Percentiles rank a stretch among this genome's conserved stretches.
phyloP scores from a whole-genome alignment of 768 basidiomycete species.

The Lactarius pseudohatsudake region DNA sequence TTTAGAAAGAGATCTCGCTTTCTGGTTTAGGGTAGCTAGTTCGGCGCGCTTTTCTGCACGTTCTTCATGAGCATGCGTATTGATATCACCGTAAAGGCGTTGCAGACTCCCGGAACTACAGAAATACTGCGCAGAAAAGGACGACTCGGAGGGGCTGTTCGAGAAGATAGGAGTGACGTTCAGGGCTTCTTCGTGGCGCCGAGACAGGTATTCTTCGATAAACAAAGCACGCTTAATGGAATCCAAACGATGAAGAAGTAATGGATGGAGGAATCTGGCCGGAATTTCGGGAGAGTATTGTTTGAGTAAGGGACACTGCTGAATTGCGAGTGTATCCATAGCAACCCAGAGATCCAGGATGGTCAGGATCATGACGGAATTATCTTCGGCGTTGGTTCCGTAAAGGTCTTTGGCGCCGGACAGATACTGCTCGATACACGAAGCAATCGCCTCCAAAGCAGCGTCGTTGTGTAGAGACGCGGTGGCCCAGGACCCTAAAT shows the following conservation, averaged over 20 bases:
- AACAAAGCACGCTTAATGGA: slow-evolving; percentile 4
- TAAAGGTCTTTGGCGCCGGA: slow-evolving; percentile 4
- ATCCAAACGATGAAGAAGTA: slow-evolving; percentile 40
- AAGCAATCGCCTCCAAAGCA: slow-evolving; percentile 9
- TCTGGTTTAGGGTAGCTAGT: background rate
- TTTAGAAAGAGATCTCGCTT: background rate
- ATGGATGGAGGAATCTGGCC: slow-evolving; percentile 38
- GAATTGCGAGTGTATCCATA: slow-evolving; percentile 41
- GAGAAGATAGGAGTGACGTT: slow-evolving; percentile 13
- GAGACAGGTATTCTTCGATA: slow-evolving; percentile 21
- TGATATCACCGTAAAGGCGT: slow-evolving; percentile 6
- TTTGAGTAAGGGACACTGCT: slow-evolving; percentile 40
- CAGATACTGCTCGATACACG: slow-evolving; percentile 21
- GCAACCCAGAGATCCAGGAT: slow-evolving; percentile 50
- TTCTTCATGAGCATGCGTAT: background rate
- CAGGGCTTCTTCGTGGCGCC: background rate
- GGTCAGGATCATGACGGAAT: slow-evolving; percentile 45
- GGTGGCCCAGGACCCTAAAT: slow-evolving; percentile 11
- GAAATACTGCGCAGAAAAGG: slow-evolving; percentile 19
- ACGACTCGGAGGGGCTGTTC: background rate
- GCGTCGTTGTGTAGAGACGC: background rate
- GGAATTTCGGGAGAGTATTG: slow-evolving; percentile 50
- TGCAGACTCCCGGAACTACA: background rate
- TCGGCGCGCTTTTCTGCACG: slow-evolving; percentile 8
- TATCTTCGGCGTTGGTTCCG: slow-evolving; percentile 24